Evolutionary conservation across 1,284 basidiomycete genomes (phyloP), one percentile per base, ranked within the genome.

Genomic region (Pterulicium gracile): DNA sequence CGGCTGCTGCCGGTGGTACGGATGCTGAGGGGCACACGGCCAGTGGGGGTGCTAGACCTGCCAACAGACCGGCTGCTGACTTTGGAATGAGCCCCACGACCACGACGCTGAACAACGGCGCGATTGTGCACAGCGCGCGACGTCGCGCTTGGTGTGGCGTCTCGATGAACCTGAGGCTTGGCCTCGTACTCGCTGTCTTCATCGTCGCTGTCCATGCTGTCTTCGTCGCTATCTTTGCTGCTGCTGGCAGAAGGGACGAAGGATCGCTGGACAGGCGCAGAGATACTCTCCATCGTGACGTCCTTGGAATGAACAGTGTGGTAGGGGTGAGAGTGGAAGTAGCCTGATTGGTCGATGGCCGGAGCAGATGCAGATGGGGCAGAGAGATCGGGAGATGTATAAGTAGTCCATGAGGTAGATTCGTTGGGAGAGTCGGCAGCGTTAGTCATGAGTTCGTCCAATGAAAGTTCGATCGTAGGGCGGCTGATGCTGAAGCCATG

Each of bases 391-490:
- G 43, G 32, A 20, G 47, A 44, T 35, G 50, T 51, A 21, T 49
- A 48, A 3, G 49, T 36, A 13, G 48, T 49, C 52, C 56, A 54
- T 35, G 53, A 15, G 34, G 54, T 56, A 24, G 48, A 55, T 24
- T 55, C 55, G 32, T 56, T 24, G n/a, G 50, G 49, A 7, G 53
- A 49, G 22, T 68, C 67, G 51, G 27, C 27, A 32, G 66, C 64
- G 46, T 57, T 58, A 54, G 69, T 70, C 51, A 88, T 71, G 48
- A 88, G 69, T 51, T 88, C 84, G 52, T 88, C 85, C 19, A 88
- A 72, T 5, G 80, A 79, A 23, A 88, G 73, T 58, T 88, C 84
- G 55, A 88, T 87, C 24, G 84, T 88, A 0, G 86, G 86, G 10
- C 84, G 77, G 14, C 72, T 60, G 51, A 88, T 77, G 60, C 72